Evolutionary conservation across 176 grass and related monocot species (phyloP).

Genomic region (Oryza nivara): DNA sequence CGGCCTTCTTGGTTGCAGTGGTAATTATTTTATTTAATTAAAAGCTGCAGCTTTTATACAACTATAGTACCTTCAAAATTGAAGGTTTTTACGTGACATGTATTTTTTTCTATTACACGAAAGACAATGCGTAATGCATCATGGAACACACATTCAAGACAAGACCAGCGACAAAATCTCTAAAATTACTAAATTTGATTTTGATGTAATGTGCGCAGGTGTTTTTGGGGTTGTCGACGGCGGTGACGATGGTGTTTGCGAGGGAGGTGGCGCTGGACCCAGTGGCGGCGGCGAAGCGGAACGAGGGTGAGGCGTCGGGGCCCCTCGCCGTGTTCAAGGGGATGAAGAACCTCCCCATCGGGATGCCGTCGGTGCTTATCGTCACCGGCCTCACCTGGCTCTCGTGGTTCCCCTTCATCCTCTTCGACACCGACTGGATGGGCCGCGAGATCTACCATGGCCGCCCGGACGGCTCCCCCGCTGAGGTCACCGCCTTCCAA

Average conservation of each 20-base stretch:
- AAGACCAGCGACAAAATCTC: too few relatives aligned
- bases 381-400: constrained; percentile 86
- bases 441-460: constrained; percentile 93
- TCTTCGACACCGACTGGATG: constrained; percentile 99
- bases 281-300: background rate
- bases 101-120: too few relatives aligned
- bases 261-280: constrained; percentile 57
- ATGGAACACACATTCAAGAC: too few relatives aligned
- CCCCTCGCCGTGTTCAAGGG: constrained; percentile 50
- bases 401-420: constrained; percentile 88
- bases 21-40: background rate
- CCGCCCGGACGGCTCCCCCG: constrained; percentile 42
- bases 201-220: constrained; percentile 1
- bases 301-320: constrained; percentile 29
- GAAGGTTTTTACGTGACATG: too few relatives aligned
- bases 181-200: too few relatives aligned
- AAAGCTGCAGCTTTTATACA: too few relatives aligned
- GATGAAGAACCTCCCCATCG: constrained; percentile 69
- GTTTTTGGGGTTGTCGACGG: constrained; percentile 49
- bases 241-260: constrained; percentile 61
- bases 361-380: constrained; percentile 76
- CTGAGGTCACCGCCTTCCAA: constrained; percentile 52
- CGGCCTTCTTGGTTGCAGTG: constrained; percentile 80
- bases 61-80: too few relatives aligned
- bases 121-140: too few relatives aligned